Conservation (phyloP, 768 basidiomycete genomes). For the Aureoboletus auriporus region DNA sequence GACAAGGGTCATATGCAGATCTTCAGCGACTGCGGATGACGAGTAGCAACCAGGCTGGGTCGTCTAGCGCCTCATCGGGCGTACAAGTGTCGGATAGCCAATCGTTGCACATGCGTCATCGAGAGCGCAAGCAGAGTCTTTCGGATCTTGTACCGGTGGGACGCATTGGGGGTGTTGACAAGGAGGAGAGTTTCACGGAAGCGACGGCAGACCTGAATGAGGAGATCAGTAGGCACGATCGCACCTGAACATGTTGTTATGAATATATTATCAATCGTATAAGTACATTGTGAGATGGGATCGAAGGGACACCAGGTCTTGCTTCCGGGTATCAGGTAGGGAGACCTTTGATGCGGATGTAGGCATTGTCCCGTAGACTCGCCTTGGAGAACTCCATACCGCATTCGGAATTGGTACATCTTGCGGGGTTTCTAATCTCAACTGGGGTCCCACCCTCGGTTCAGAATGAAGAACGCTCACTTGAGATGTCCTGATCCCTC, state of each 20-base stretch:
- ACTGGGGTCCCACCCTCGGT: slow-evolving; percentile 2
- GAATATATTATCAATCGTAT: slow-evolving; percentile 16
- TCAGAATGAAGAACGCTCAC: slow-evolving; percentile 22
- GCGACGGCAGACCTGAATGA: slow-evolving; percentile 67
- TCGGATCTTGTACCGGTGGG: slow-evolving; percentile 60
- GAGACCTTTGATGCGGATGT: slow-evolving; percentile 39
- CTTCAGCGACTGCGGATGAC: slow-evolving; percentile 60
- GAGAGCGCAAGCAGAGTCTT: slow-evolving; percentile 59
- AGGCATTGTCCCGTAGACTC: slow-evolving; percentile 36
- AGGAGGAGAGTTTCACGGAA: slow-evolving; percentile 52
- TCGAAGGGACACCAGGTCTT: slow-evolving; percentile 22
- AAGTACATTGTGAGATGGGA: slow-evolving; percentile 24
- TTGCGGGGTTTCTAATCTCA: slow-evolving; percentile 12
- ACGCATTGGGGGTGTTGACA: slow-evolving; percentile 58
- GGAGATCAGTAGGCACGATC: slow-evolving; percentile 44
- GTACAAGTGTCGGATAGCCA: slow-evolving; percentile 32
- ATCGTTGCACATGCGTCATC: slow-evolving; percentile 44
- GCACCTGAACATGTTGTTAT: slow-evolving; percentile 16
- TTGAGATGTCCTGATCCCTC: slow-evolving; percentile 33
- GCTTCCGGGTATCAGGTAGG: slow-evolving; percentile 26
- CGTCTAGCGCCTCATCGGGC: slow-evolving; percentile 12
- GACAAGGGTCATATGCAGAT: slow-evolving; percentile 78
- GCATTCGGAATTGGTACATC: slow-evolving; percentile 38
- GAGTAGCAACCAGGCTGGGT: slow-evolving; percentile 6
- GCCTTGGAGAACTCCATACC: slow-evolving; percentile 40